Percentiles rank a stretch among this genome's conserved stretches.
Conservation (phyloP, 1,139 yeast species). For the Sugiyamaella castrensis region DNA sequence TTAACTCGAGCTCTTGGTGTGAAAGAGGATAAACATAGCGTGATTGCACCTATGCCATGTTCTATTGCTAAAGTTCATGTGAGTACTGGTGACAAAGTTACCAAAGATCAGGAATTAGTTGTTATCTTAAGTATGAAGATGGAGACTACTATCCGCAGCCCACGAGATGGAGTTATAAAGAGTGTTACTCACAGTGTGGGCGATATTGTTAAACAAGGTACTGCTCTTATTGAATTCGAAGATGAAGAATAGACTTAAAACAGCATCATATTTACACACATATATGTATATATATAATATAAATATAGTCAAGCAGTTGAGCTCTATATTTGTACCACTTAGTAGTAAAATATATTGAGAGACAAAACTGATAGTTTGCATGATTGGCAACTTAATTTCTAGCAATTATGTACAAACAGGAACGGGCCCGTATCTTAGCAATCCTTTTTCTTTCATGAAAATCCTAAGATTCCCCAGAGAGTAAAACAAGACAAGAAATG, state of each 20-base stretch:
- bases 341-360: too few species aligned
- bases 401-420: too few species aligned
- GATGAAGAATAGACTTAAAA: conserved; percentile 19
- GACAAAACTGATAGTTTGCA: too few species aligned
- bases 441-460: too few species aligned
- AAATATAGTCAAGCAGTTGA: too few species aligned
- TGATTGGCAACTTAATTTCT: too few species aligned
- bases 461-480: too few species aligned
- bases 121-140: conserved; percentile 48
- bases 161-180: conserved; percentile 33
- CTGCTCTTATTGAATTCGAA: conserved; percentile 36
- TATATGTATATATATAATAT: not conserved
- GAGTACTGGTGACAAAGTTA: conserved; percentile 37
- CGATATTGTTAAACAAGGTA: conserved; percentile 37
- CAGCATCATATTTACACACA: not conserved
- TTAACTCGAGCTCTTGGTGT: conserved; percentile 33
- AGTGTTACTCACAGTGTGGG: conserved; percentile 34
- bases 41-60: conserved; percentile 40
- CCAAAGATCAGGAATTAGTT: conserved; percentile 38
- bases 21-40: conserved; percentile 31
- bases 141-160: conserved; percentile 43
- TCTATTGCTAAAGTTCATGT: conserved; percentile 34
- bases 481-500: too few species aligned
- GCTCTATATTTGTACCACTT: too few species aligned
- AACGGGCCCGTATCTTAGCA: too few species aligned